A percentile compares a stretch with the other conserved stretches of the same genome.
phyloP scores from a whole-genome alignment of 345 rosid species.

The Hirschfeldia incana region DNA sequence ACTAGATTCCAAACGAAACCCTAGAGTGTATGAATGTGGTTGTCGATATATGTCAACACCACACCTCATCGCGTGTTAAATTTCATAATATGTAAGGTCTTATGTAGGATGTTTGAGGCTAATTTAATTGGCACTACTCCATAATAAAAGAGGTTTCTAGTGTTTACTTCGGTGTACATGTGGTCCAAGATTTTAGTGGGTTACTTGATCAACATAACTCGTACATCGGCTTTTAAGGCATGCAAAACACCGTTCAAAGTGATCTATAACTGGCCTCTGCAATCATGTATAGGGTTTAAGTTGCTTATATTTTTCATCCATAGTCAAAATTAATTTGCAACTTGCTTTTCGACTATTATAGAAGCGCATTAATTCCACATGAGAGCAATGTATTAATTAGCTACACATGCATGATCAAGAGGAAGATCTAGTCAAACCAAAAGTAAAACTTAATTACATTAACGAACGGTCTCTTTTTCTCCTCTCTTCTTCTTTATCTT shows the following conservation, averaged over 20 bases:
- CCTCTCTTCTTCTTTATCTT: too few relatives aligned
- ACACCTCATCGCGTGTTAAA: not conserved
- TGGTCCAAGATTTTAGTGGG: too few relatives aligned
- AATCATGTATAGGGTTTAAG: not conserved
- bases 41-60: constrained; percentile 14
- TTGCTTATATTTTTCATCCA: not conserved
- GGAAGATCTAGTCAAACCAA: too few relatives aligned
- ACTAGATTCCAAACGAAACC: not conserved
- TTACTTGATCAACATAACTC: too few relatives aligned
- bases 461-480: too few relatives aligned
- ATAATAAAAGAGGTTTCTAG: not conserved
- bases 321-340: too few relatives aligned
- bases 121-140: constrained; percentile 20
- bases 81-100: not conserved
- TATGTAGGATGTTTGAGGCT: constrained; percentile 20
- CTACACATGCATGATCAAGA: too few relatives aligned
- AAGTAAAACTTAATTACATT: too few relatives aligned
- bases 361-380: too few relatives aligned
- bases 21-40: not conserved
- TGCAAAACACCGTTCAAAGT: not conserved
- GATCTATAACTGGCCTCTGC: not conserved
- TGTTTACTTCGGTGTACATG: not conserved
- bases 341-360: too few relatives aligned
- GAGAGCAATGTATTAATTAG: too few relatives aligned
- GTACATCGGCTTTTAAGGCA: not conserved